These are phyloP conservation scores for Inosperma sp. DNA, from an alignment of 768 basidiomycete species.

Conservation along the genomic window DNA sequence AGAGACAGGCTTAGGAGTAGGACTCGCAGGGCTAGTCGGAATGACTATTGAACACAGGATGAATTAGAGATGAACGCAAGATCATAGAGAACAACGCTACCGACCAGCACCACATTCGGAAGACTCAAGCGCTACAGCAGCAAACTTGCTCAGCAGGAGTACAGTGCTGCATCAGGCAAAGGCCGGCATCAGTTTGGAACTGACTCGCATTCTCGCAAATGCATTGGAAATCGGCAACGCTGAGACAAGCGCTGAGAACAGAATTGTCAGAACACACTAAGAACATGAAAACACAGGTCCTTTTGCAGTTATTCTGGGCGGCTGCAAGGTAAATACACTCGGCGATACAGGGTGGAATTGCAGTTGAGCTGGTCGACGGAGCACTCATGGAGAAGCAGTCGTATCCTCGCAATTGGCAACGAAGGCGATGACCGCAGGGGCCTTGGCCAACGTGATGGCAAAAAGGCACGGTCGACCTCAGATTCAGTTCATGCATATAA, in stretches of 20 bases:
- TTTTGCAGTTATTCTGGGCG: background rate
- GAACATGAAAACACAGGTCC: background rate
- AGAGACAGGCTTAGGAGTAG: background rate
- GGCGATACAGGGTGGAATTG: background rate
- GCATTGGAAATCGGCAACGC: constrained; percentile 13
- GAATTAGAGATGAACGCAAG: background rate
- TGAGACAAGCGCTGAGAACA: too few relatives aligned
- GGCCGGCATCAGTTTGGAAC: constrained; percentile 18
- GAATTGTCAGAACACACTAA: background rate
- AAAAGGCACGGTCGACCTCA: too few relatives aligned
- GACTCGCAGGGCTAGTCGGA: background rate
- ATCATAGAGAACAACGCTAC: background rate
- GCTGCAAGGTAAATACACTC: background rate
- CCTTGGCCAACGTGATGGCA: constrained; percentile 9
- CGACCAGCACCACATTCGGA: background rate
- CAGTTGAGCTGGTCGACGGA: background rate
- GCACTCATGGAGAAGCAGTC: background rate
- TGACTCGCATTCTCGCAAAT: constrained; percentile 14
- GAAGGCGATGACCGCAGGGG: constrained; percentile 2
- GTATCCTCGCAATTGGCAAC: constrained; percentile 13
- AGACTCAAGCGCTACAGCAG: constrained; percentile 13
- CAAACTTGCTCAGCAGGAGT: constrained; percentile 8
- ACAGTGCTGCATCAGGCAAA: constrained; percentile 15
- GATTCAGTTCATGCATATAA: too few relatives aligned
- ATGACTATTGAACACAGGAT: background rate